phyloP scores from a whole-genome alignment of 2,329 filamentous ascomycete genomes.

The Sporothrix inflata region DNA sequence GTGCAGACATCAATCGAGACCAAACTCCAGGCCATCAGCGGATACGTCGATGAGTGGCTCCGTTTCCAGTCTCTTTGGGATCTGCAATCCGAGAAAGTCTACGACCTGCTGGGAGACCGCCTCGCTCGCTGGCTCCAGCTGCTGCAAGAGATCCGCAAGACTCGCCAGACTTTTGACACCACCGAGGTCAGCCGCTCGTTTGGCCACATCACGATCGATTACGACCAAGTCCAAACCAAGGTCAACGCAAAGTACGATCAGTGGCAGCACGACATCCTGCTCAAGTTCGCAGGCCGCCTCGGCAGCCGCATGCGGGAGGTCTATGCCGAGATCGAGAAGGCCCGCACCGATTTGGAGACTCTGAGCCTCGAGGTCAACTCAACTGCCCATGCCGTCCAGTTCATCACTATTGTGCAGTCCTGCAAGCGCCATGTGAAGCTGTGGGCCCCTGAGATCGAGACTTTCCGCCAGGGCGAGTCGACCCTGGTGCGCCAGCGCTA shows the following conservation, averaged over 20 bases:
- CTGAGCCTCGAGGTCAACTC: slow-evolving; percentile 93
- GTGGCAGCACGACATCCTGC: slow-evolving; percentile 96
- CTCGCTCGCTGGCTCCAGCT: slow-evolving; percentile 91
- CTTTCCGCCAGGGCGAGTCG: slow-evolving; percentile 93
- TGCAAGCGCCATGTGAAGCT: slow-evolving; percentile 91
- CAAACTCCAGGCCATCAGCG: slow-evolving; percentile 76
- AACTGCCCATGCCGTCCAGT: slow-evolving; percentile 94
- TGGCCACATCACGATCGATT: slow-evolving; percentile 92
- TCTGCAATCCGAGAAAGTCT: slow-evolving; percentile 92
- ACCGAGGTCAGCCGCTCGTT: slow-evolving; percentile 92
- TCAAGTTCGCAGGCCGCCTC: slow-evolving; percentile 88
- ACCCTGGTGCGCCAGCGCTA: slow-evolving; percentile 90
- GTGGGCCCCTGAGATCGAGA: slow-evolving; percentile 95
- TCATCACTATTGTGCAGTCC: slow-evolving; percentile 96
- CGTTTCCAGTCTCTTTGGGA: slow-evolving; percentile 99
- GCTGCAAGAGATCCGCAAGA: slow-evolving; percentile 95
- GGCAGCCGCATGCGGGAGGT: slow-evolving; percentile 90
- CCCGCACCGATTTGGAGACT: slow-evolving; percentile 84
- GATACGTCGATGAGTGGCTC: slow-evolving; percentile 96
- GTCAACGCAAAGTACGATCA: slow-evolving; percentile 99
- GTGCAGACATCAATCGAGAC: slow-evolving; percentile 84
- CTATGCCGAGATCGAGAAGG: slow-evolving; percentile 87
- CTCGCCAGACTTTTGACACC: slow-evolving; percentile 93
- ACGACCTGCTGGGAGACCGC: slow-evolving; percentile 87
- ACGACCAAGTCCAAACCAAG: slow-evolving; percentile 97